These are phyloP conservation scores for Wickerhamomyces bovis DNA, from an alignment of 805 yeast species.

Conservation along the genomic window DNA sequence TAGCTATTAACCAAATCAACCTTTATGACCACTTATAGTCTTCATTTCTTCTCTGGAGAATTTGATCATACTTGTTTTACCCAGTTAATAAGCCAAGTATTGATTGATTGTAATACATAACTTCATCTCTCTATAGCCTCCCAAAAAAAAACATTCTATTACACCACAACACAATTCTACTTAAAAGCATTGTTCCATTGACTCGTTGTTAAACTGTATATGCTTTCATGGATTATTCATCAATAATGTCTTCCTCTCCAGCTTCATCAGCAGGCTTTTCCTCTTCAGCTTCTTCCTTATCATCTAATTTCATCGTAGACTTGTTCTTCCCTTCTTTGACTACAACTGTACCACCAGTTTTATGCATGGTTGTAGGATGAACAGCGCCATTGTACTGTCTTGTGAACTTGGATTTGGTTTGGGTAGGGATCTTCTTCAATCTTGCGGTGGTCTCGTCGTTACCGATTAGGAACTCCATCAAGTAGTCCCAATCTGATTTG, in stretches of 20 bases:
- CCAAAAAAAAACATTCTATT: background rate
- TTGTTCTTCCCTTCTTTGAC: background rate
- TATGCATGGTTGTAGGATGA: conserved; percentile 84
- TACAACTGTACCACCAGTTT: conserved; percentile 56
- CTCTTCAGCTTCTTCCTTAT: background rate
- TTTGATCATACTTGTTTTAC: conserved; percentile 24
- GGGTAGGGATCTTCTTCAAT: conserved; percentile 62
- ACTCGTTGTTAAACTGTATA: background rate
- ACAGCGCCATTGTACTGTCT: conserved; percentile 66
- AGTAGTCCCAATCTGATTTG: conserved; percentile 86
- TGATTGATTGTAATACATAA: too few relatives aligned
- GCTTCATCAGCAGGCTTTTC: background rate
- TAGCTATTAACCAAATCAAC: conserved; percentile 32
- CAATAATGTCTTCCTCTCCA: background rate
- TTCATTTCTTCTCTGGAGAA: too few relatives aligned
- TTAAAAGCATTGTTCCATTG: too few relatives aligned
- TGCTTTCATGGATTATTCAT: background rate
- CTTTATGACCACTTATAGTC: conserved; percentile 30
- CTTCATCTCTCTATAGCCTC: too few relatives aligned
- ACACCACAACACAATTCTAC: too few relatives aligned
- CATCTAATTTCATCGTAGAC: background rate
- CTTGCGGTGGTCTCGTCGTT: conserved; percentile 37
- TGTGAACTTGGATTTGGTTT: conserved; percentile 82
- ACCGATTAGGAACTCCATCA: conserved; percentile 82
- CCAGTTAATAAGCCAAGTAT: conserved; percentile 6